Evolutionary conservation across 495 filamentous ascomycete genomes (phyloP), one percentile per base, ranked within the genome.

Genomic region (Schizothecium vesticola): DNA sequence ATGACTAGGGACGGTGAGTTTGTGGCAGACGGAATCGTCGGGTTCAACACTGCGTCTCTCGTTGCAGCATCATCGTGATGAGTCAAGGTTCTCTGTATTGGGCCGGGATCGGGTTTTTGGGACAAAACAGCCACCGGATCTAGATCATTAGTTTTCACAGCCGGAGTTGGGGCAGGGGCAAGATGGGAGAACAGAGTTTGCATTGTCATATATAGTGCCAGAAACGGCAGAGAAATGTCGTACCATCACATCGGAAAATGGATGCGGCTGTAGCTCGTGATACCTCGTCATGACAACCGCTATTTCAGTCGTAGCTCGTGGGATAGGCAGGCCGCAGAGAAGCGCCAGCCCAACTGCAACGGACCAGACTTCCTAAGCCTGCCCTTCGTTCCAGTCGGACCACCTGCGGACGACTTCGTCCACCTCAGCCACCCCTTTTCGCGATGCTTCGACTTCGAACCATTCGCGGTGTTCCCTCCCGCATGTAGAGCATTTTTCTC

Each of bases 401-500:
- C 96, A 98, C 68, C 93, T 81, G 73, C 89, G 86, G 25, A 98
- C 87, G 61, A 92, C 86, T 65, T 91, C 92, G 83, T 99, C 94
- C 6, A 98, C 90, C 25, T 78, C 85, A 66, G 81, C 85, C 12
- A 98, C 80, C 0, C 89, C 91, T 12, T 89, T 82, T 72, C 88
- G 86, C 21, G 79, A 86, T 2, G 92, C 93, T 63, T 91, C 87
- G 8, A 98, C 87, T 78, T 95, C 93, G 78, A 99, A 98, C 95
- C 95, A 99, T 77, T 99, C 95, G 51, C 88, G 82, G 79, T 99
- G 96, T 71, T 91, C 89, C 77, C 88, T 92, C 12, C 94, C 93
- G 76, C 95, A 99, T 9, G 86, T 86, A 9, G 80, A 78, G 75
- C 95, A 99, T 58, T 84, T 84, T 31, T 76, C 81, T 24, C 74